These are phyloP conservation scores for Citrus unshiu DNA, from an alignment of 345 rosid species.

Conservation along the genomic window DNA sequence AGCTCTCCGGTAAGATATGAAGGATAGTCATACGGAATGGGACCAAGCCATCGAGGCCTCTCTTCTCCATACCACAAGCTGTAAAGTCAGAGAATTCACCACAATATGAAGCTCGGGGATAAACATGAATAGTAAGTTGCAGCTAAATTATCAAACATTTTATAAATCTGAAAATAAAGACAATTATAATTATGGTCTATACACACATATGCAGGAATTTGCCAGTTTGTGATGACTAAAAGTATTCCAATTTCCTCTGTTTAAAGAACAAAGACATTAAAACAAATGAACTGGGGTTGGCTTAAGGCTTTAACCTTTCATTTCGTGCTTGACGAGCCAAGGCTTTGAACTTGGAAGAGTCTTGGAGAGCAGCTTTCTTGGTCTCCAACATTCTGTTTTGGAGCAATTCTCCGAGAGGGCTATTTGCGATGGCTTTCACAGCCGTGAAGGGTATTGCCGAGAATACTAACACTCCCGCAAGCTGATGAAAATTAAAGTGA, in stretches of 20 bases:
- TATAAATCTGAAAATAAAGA: too few relatives aligned
- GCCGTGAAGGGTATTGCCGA: constrained; percentile 90
- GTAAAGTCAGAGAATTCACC: constrained; percentile 26
- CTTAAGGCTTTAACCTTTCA: constrained; percentile 49
- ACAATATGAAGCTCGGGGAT: not conserved
- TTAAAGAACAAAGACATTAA: not conserved
- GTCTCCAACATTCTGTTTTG: constrained; percentile 59
- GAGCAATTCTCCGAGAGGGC: constrained; percentile 73
- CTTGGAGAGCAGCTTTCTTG: constrained; percentile 60
- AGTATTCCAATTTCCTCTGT: too few relatives aligned
- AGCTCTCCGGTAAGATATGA: constrained; percentile 69
- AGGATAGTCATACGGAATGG: constrained; percentile 75
- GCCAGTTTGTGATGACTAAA: too few relatives aligned
- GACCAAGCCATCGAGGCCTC: constrained; percentile 97
- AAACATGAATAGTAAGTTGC: not conserved
- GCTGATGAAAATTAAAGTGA: constrained; percentile 31
- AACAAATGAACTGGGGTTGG: not conserved
- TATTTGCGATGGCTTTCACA: constrained; percentile 90
- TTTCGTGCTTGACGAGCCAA: constrained; percentile 60
- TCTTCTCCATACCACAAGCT: constrained; percentile 89
- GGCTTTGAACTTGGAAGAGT: constrained; percentile 55
- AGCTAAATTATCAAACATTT: not conserved
- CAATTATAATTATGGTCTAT: too few relatives aligned
- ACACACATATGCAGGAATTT: too few relatives aligned
- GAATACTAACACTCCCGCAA: constrained; percentile 83